phyloP scores from a whole-genome alignment of 768 basidiomycete genomes.

The Cyathus striatus region DNA sequence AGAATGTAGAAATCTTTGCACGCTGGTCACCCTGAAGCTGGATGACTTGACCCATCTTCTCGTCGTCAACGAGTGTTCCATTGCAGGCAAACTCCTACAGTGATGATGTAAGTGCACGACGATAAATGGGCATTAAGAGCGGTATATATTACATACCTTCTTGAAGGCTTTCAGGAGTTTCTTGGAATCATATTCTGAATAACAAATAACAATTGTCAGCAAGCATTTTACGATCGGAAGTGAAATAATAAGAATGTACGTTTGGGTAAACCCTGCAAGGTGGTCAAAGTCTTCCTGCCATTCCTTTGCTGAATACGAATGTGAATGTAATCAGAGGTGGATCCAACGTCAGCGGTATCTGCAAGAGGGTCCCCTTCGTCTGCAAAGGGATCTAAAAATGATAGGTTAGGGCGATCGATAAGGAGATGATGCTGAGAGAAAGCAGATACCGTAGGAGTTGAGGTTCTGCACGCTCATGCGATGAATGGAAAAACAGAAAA shows the following conservation, averaged over 20 bases:
- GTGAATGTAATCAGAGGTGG: slow-evolving; percentile 82
- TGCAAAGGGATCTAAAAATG: slow-evolving; percentile 82
- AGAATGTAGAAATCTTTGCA: slow-evolving; percentile 83
- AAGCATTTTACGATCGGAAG: background rate
- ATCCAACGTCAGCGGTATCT: slow-evolving; percentile 70
- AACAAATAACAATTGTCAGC: slow-evolving; percentile 6
- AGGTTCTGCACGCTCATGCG: slow-evolving; percentile 96
- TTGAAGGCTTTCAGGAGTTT: slow-evolving; percentile 99
- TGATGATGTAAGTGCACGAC: slow-evolving; percentile 1
- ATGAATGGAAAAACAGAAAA: slow-evolving; percentile 42
- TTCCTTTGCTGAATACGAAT: slow-evolving; percentile 99
- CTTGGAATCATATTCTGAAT: slow-evolving; percentile 89
- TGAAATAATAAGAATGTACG: slow-evolving; percentile 48
- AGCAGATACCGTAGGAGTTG: slow-evolving; percentile 61
- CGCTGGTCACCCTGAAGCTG: slow-evolving; percentile 99
- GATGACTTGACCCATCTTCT: slow-evolving; percentile 94
- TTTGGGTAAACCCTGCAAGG: slow-evolving; percentile 91
- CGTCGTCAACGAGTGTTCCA: slow-evolving; percentile 92
- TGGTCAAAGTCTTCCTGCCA: slow-evolving; percentile 97
- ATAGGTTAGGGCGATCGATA: slow-evolving; percentile 14
- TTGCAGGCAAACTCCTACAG: slow-evolving; percentile 95
- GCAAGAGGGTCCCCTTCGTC: slow-evolving; percentile 86
- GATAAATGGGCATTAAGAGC: background rate
- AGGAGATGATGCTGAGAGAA: slow-evolving; percentile 1
- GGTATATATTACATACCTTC: slow-evolving; percentile 55